Percentiles rank a stretch among this genome's conserved stretches.
phyloP scores from a whole-genome alignment of 1,139 yeast species.

The Arxiozyma heterogenica region DNA sequence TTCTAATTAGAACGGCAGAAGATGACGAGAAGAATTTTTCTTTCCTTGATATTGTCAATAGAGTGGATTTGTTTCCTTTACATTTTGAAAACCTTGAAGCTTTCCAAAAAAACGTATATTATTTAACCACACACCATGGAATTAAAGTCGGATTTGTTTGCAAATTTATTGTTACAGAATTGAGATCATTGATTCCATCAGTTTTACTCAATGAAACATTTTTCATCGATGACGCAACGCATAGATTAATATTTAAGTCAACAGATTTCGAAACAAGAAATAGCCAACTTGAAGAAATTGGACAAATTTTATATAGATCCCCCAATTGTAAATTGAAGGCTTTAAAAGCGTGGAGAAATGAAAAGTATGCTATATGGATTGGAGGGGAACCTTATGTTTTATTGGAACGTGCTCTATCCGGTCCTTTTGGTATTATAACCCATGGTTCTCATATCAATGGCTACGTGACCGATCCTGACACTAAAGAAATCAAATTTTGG shows the following conservation, averaged over 20 bases:
- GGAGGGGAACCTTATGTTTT: constrained; percentile 53
- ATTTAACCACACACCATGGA: constrained; percentile 20
- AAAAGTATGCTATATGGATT: constrained; percentile 63
- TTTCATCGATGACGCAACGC: constrained; percentile 7
- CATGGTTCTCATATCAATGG: constrained; percentile 89
- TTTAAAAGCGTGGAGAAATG: constrained; percentile 79
- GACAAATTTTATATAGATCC: constrained; percentile 11
- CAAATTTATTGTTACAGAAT: constrained; percentile 18
- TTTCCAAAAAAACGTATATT: constrained; percentile 20
- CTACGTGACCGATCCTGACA: constrained; percentile 40
- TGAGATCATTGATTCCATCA: constrained; percentile 10
- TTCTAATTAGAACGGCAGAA: constrained; percentile 19
- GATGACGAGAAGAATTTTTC: constrained; percentile 20
- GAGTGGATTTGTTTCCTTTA: constrained; percentile 25
- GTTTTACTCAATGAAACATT: constrained; percentile 13
- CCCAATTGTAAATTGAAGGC: constrained; percentile 17
- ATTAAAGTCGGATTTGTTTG: constrained; percentile 24
- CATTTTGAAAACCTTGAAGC: constrained; percentile 13
- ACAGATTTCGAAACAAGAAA: constrained; percentile 19
- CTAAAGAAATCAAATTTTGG: constrained; percentile 58
- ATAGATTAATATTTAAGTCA: constrained; percentile 13
- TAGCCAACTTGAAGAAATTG: constrained; percentile 17
- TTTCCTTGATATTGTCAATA: constrained; percentile 20
- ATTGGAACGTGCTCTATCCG: constrained; percentile 74
- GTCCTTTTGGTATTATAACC: constrained; percentile 73